A percentile compares a stretch with the other conserved stretches of the same genome.
Evolutionary conservation across 192 early-diverging fungal genomes (phyloP).

Genomic region (Polychytrium aggregatum): DNA sequence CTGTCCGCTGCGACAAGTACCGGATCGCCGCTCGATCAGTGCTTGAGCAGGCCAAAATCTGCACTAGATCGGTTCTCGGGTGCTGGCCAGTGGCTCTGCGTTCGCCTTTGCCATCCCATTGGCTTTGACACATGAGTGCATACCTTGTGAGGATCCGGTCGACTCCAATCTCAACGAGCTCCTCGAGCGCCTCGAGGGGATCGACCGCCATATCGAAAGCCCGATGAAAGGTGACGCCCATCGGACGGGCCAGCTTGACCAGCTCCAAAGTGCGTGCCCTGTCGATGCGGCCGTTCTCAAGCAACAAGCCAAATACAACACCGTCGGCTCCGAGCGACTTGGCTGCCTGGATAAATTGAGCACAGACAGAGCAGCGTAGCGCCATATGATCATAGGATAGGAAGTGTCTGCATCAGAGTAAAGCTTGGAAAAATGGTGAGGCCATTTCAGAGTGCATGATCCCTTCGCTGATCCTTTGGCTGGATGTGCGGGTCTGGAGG

Average conservation of each 20-base stretch:
- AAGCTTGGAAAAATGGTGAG: neutral
- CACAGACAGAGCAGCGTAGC: too few species aligned
- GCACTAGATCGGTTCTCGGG: too few species aligned
- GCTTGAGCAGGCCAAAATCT: neutral
- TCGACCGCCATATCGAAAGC: slow-evolving; percentile 56
- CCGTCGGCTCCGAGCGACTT: slow-evolving; percentile 38
- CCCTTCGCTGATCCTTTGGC: too few species aligned
- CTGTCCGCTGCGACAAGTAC: slow-evolving; percentile 31
- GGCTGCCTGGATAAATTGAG: slow-evolving; percentile 27
- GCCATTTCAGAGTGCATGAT: slow-evolving; percentile 11
- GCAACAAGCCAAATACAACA: slow-evolving; percentile 53
- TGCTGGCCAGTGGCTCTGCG: too few species aligned
- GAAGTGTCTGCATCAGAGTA: neutral
- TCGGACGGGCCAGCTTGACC: slow-evolving; percentile 35
- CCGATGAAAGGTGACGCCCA: slow-evolving; percentile 58
- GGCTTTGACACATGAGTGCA: too few species aligned
- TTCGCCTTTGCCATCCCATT: neutral
- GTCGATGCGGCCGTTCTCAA: slow-evolving; percentile 44
- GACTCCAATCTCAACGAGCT: slow-evolving; percentile 45
- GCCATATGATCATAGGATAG: slow-evolving; percentile 30
- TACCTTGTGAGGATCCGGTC: slow-evolving; percentile 51
- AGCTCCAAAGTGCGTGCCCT: slow-evolving; percentile 24
- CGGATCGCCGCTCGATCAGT: neutral
- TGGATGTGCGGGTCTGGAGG: too few species aligned
- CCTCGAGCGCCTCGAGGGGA: slow-evolving; percentile 42